Base-by-base conservation (phyloP, 768 basidiomycete species). In the Hygrocybe punicea region DNA sequence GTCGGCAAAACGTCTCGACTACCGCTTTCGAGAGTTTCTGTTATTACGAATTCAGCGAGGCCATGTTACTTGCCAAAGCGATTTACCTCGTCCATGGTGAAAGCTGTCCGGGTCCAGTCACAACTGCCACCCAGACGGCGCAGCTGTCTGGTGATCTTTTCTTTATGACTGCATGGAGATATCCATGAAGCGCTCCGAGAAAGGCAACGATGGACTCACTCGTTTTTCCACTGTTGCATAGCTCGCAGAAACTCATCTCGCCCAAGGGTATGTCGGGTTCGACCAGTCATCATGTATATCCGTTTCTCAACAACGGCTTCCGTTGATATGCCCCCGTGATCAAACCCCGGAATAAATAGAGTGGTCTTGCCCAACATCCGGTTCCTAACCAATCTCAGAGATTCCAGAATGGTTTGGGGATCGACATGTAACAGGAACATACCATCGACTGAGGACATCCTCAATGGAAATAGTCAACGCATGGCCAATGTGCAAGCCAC, bases 301-400 rank as follows among this genome's bases (percentile, higher is more conserved):
- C 94, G 82, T 70, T 93, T 93, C 70, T 98, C 97, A 1, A 98
- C 96, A 13, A 99, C 96, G 44, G 91, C 91, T 72, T 99, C 97
- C 0, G 97, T 98, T 0, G 95, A 95, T 58, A 99, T 98, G 55
- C 96, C 95, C 0, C 97, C 97, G 65, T 99, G 97, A 71, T 99
- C 97, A 67, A 95, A 99, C 11, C 97, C 97, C 0, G 97, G 97
- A 2, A 86, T 82, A 67, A 89, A 98, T 1, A 98, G 77, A 0
- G 90, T 88, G 8, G 91, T 92, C 73, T 86, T 91, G 1, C 96
- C 96, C 37, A 89, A 75, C 97, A 98, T 99, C 35, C 96, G 93
- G 69, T 94, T 93, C 93, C 91, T 93, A 55, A 17, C 6, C 14
- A 24, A 24, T 14, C 17, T 1, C n/a, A 9, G 17, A 17, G 16